A percentile compares a stretch with the other conserved stretches of the same genome.
Conservation (phyloP, 306 rosid genomes). For the Herpetospermum pedunculosum region DNA sequence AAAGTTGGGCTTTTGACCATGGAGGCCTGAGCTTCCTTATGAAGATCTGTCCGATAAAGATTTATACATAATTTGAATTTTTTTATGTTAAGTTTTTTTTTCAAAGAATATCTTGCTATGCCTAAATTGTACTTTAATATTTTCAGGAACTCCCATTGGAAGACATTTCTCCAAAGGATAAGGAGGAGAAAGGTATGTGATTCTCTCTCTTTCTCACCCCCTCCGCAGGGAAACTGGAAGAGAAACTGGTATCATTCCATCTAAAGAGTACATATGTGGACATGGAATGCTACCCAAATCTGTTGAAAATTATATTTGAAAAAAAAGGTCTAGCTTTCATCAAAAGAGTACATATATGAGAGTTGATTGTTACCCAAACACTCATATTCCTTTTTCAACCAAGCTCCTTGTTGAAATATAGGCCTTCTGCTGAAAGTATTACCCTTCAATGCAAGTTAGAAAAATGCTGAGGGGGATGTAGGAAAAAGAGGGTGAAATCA, state of each 20-base stretch:
- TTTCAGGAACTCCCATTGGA: constrained; percentile 51
- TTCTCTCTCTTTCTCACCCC: neutral
- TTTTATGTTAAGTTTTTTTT: neutral
- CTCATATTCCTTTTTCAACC: neutral
- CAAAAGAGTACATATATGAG: neutral
- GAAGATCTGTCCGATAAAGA: neutral
- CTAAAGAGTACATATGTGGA: neutral
- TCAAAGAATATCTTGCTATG: neutral
- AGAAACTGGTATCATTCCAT: neutral
- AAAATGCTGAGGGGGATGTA: neutral
- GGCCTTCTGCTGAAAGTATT: too few relatives aligned
- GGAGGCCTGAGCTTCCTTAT: neutral
- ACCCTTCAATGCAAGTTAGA: too few relatives aligned
- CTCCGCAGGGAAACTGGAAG: neutral
- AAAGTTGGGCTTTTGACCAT: neutral
- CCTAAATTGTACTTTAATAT: constrained; percentile 7
- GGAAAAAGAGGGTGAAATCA: neutral
- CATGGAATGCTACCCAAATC: neutral
- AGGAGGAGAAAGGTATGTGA: constrained; percentile 48
- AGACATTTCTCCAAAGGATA: constrained; percentile 23
- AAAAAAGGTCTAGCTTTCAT: neutral
- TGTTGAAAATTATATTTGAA: neutral
- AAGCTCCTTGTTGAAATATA: neutral
- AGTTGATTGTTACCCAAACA: neutral
- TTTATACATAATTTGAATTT: neutral